Conservation (phyloP, 805 yeast species). For the Metschnikowia kunwiensis region DNA sequence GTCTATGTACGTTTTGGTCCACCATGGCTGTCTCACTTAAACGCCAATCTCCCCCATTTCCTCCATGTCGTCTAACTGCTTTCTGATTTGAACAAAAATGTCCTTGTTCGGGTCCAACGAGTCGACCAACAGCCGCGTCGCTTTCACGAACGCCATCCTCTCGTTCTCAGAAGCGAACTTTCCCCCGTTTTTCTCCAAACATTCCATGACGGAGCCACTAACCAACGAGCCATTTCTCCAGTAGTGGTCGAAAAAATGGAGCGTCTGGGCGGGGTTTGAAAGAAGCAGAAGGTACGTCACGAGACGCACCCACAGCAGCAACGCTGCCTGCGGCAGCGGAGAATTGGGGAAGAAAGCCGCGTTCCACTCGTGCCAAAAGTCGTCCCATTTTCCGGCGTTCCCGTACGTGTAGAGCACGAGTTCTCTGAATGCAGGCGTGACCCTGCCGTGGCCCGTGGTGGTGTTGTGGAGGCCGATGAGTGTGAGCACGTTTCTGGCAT, state of each 20-base stretch:
- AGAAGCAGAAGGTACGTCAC: constrained; percentile 31
- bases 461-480: constrained; percentile 24
- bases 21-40: too few relatives aligned
- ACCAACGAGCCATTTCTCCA: constrained; percentile 26
- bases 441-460: constrained; percentile 4
- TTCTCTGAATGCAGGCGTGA: constrained; percentile 28
- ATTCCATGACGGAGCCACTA: constrained; percentile 26
- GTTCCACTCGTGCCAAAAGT: constrained; percentile 42
- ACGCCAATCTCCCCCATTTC: too few relatives aligned
- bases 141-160: constrained; percentile 21
- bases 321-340: constrained; percentile 7
- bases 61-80: constrained; percentile 2
- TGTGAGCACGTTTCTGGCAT: constrained; percentile 30
- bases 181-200: constrained; percentile 16
- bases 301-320: constrained; percentile 32
- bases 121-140: constrained; percentile 21
- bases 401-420: constrained; percentile 37
- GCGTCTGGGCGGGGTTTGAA: constrained; percentile 24
- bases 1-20: too few relatives aligned
- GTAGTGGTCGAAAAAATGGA: constrained; percentile 28
- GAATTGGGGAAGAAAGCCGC: constrained; percentile 7
- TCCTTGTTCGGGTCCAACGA: constrained; percentile 13
- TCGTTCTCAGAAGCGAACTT: constrained; percentile 24
- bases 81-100: constrained; percentile 10
- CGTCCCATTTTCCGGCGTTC: constrained; percentile 35